Evolutionary conservation across 768 basidiomycete genomes (phyloP), one percentile per base, ranked within the genome.

Genomic region (Phlegmacium glaucopus): DNA sequence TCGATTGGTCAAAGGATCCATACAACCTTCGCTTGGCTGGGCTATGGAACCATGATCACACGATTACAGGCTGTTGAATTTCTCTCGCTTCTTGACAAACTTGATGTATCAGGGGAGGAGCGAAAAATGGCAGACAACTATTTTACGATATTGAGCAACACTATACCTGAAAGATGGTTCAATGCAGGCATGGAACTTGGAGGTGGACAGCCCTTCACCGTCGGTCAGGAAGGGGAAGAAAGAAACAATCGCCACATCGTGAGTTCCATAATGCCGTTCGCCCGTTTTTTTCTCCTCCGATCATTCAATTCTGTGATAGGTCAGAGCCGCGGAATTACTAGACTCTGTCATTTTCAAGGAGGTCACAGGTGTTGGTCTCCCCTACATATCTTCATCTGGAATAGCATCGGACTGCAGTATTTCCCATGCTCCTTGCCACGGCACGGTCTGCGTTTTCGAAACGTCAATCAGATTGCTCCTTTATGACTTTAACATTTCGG

Each of bases 81-180:
- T 57, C 60, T 85, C 13, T 59, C 63, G 11, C 68, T 85, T 36
- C 59, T 85, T 52, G 47, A 65, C 4, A 44, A 44, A 13, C 61
- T 83, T 29, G 68, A 76, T 29, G 61, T 72, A 32, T 69, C 78
- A 0, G 61, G 70, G 4, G 77, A 79, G 30, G 74, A 83, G 52
- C 64, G 71, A 55, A 71, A 75, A 53, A 85, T 84, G 82, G 80
- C 83, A 4, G 85, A 87, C 58, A 87, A 87, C 50, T 85, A 84
- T 53, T 87, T 77, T 56, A 70, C 82, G 1, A 65, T 87, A 42
- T 61, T 86, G 39, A 68, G 66, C 45, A 86, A 85, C 57, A 62
- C 60, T 15, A 57, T 77, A 34, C 76, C 82, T 1, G 81, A 84
- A 58, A 63, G 75, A 9, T 85, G 84, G 83, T 77, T 83, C 46